Evolutionary conservation across 2,329 filamentous ascomycete species (phyloP).

Genomic region (Stemphylium vesicarium): DNA sequence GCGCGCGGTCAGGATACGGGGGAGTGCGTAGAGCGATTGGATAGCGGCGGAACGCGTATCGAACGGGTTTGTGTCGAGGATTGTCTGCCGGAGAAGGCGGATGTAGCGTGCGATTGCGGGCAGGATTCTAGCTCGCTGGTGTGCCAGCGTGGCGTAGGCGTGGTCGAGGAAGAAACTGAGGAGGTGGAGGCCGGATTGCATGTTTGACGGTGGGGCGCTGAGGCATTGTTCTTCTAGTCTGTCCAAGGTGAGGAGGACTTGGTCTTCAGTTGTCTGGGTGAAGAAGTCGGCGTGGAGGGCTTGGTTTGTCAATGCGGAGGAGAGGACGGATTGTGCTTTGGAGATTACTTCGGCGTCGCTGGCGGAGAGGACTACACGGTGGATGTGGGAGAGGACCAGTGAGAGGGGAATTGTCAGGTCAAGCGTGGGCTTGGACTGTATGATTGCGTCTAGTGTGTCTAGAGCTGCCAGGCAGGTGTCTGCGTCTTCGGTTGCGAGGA

Average conservation of each 20-base stretch:
- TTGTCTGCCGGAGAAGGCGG: conserved; percentile 38
- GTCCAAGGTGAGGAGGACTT: conserved; percentile 24
- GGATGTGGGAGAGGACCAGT: conserved; percentile 29
- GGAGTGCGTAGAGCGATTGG: conserved; percentile 59
- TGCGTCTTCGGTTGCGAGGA: conserved; percentile 29
- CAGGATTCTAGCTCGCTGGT: conserved; percentile 11
- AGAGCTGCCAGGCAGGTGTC: conserved; percentile 37
- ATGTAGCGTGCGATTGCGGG: conserved; percentile 32
- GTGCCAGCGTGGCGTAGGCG: conserved; percentile 18
- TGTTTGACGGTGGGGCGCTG: conserved; percentile 36
- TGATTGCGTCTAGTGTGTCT: conserved; percentile 28
- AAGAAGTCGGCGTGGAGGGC: conserved; percentile 23
- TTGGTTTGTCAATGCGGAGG: conserved; percentile 22
- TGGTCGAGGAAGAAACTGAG: conserved; percentile 43
- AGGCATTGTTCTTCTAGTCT: conserved; percentile 39
- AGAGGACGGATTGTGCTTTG: conserved; percentile 38
- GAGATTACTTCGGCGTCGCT: conserved; percentile 38
- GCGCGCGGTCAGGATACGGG: conserved; percentile 27
- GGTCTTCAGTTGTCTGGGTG: conserved; percentile 12
- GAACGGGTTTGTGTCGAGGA: conserved; percentile 57
- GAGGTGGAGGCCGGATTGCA: conserved; percentile 39
- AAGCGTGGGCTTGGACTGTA: conserved; percentile 12
- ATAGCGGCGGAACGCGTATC: conserved; percentile 69
- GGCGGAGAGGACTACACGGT: conserved; percentile 24
- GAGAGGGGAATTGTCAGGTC: conserved; percentile 23